Percentiles rank a stretch among this genome's conserved stretches.
Evolutionary conservation across 148 eudicot genomes (phyloP).

Genomic region (Rhododendron simsii): DNA sequence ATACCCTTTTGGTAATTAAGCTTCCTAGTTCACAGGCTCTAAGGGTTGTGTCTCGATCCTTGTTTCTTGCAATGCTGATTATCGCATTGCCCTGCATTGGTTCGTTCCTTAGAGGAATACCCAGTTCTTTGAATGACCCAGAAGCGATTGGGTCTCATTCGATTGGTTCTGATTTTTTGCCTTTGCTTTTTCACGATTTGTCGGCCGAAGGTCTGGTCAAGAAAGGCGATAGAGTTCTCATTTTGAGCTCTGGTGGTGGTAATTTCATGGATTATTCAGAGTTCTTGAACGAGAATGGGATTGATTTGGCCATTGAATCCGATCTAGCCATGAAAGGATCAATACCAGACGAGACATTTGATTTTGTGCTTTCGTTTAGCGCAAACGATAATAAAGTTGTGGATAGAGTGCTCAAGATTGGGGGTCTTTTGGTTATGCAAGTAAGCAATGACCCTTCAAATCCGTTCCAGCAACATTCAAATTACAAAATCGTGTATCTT

Average conservation of each 20-base stretch:
- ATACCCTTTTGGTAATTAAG: constrained; percentile 30
- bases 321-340: constrained; percentile 14
- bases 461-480: background rate
- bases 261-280: constrained; percentile 12
- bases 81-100: constrained; percentile 34
- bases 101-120: constrained; percentile 17
- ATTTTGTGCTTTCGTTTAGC: constrained; percentile 24
- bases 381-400: constrained; percentile 1
- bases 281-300: constrained; percentile 24
- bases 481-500: constrained; percentile 33
- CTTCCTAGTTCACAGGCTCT: constrained; percentile 28
- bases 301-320: constrained; percentile 29
- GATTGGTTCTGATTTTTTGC: constrained; percentile 11
- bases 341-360: constrained; percentile 20
- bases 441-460: constrained; percentile 20
- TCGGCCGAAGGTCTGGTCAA: constrained; percentile 31
- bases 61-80: constrained; percentile 30
- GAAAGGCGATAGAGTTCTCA: constrained; percentile 27
- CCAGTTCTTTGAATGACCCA: constrained; percentile 5
- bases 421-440: constrained; percentile 24
- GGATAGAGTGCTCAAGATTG: constrained; percentile 21
- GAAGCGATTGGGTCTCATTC: background rate
- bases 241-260: constrained; percentile 23
- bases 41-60: constrained; percentile 34
- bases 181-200: constrained; percentile 32